Percentiles rank a stretch among this genome's conserved stretches.
Conservation (phyloP, 2,329 filamentous ascomycete species). For the Magnaporthales sp. region DNA sequence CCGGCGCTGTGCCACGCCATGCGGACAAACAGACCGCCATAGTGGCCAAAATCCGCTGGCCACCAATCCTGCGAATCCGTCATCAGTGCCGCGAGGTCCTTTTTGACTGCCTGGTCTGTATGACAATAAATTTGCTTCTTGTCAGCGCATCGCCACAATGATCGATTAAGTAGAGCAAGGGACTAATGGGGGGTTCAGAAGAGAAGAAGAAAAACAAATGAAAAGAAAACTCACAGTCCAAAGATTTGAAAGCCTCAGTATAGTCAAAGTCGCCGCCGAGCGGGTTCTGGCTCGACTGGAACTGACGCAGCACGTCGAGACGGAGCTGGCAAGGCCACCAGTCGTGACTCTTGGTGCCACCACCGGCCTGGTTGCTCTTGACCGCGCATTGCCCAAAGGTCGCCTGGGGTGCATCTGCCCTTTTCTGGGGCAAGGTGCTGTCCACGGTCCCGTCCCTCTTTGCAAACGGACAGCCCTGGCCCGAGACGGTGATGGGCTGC, state of each 20-base stretch:
- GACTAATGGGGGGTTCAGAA: too few species aligned
- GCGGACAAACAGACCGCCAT: slow-evolving; percentile 66
- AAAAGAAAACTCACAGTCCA: slow-evolving; percentile 37
- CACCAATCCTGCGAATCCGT: slow-evolving; percentile 69
- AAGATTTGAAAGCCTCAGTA: slow-evolving; percentile 57
- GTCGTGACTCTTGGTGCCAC: slow-evolving; percentile 56
- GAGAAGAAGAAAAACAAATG: not conserved
- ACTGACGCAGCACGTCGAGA: slow-evolving; percentile 62
- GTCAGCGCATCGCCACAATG: not conserved
- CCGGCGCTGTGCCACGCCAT: slow-evolving; percentile 71
- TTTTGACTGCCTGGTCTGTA: slow-evolving; percentile 51
- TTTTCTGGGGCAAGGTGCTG: not conserved
- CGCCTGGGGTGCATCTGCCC: not conserved
- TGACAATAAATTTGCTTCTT: not conserved
- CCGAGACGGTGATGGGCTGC: not conserved
- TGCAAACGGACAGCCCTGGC: not conserved
- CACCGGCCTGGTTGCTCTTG: slow-evolving; percentile 37
- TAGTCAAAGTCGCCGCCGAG: slow-evolving; percentile 59
- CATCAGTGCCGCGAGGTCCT: slow-evolving; percentile 57
- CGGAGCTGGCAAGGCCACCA: slow-evolving; percentile 63
- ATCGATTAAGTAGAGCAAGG: not conserved
- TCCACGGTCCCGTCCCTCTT: not conserved
- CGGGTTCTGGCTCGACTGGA: slow-evolving; percentile 52
- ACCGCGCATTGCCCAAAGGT: slow-evolving; percentile 10
- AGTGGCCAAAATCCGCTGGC: slow-evolving; percentile 70